Evolutionary conservation across 2,329 filamentous ascomycete genomes (phyloP).

Genomic region (Venturia nashicola): DNA sequence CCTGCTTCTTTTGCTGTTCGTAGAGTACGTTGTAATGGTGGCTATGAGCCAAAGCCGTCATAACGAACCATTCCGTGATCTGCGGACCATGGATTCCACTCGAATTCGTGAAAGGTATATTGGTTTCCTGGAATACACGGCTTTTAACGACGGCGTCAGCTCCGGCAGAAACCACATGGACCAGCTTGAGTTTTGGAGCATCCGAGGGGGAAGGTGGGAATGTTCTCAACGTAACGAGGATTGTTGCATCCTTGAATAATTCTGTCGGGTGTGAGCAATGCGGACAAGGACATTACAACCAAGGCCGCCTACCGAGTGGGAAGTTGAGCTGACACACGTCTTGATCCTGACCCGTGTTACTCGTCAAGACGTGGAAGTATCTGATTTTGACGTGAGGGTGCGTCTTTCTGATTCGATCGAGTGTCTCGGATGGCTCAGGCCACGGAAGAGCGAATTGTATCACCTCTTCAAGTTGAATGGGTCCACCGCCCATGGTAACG

Average conservation of each 20-base stretch:
- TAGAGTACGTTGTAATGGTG: conserved; percentile 43
- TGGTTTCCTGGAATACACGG: conserved; percentile 39
- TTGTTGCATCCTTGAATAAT: conserved; percentile 29
- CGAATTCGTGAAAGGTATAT: conserved; percentile 42
- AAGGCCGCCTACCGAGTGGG: neutral
- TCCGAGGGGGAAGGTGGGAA: conserved; percentile 27
- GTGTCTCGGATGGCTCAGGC: conserved; percentile 20
- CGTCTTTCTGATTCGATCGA: conserved; percentile 26
- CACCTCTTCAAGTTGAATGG: conserved; percentile 18
- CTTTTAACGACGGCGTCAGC: conserved; percentile 41
- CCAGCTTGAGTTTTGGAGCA: conserved; percentile 31
- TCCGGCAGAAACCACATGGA: conserved; percentile 47
- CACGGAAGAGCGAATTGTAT: conserved; percentile 33
- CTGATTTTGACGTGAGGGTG: conserved; percentile 35
- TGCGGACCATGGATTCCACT: conserved; percentile 50
- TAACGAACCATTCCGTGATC: conserved; percentile 54
- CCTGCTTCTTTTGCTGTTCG: conserved; percentile 43
- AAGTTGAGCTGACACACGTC: neutral
- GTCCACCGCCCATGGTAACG: conserved; percentile 33
- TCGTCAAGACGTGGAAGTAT: conserved; percentile 21
- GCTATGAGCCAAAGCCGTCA: conserved; percentile 48
- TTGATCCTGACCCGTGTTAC: neutral
- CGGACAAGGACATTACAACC: neutral
- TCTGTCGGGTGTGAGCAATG: conserved; percentile 16
- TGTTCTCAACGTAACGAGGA: conserved; percentile 36